These are phyloP conservation scores for Chlorella ohadii DNA, from an alignment of 139 green algal species.

Conservation along the genomic window DNA sequence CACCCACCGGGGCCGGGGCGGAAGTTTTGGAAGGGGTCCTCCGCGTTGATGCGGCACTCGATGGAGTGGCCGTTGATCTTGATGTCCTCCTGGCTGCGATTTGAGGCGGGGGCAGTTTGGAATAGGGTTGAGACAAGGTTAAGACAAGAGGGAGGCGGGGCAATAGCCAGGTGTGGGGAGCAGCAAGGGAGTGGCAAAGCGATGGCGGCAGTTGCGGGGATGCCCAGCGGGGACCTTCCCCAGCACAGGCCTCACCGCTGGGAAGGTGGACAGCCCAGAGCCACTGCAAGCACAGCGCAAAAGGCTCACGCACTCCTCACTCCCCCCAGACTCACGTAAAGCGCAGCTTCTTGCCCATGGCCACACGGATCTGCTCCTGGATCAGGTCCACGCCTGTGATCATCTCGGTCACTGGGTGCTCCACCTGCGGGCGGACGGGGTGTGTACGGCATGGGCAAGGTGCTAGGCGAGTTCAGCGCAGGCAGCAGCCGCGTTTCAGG, in stretches of 20 bases:
- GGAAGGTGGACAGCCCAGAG: too few relatives aligned
- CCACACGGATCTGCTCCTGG: slow-evolving; percentile 92
- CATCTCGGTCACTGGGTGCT: slow-evolving; percentile 97
- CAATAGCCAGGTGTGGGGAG: too few relatives aligned
- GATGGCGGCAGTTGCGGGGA: too few relatives aligned
- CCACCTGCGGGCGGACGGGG: slow-evolving; percentile 69
- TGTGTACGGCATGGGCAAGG: too few relatives aligned
- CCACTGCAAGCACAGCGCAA: too few relatives aligned
- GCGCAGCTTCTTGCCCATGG: slow-evolving; percentile 78
- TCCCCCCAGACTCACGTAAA: slow-evolving; percentile 47
- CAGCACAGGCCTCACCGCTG: too few relatives aligned
- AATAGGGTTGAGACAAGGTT: not conserved
- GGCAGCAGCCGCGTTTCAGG: too few relatives aligned
- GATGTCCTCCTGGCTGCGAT: slow-evolving; percentile 88
- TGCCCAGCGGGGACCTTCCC: too few relatives aligned
- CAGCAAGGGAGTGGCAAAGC: too few relatives aligned
- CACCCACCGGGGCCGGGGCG: slow-evolving; percentile 58
- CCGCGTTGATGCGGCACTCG: slow-evolving; percentile 95
- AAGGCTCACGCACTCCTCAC: too few relatives aligned
- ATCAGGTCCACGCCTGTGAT: slow-evolving; percentile 95
- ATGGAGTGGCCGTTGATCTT: slow-evolving; percentile 91
- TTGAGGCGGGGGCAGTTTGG: too few relatives aligned
- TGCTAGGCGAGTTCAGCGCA: too few relatives aligned
- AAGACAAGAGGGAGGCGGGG: not conserved
- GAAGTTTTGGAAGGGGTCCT: slow-evolving; percentile 95